Conservation (phyloP, 2,329 filamentous ascomycete species). For the Exophiala sideris region DNA sequence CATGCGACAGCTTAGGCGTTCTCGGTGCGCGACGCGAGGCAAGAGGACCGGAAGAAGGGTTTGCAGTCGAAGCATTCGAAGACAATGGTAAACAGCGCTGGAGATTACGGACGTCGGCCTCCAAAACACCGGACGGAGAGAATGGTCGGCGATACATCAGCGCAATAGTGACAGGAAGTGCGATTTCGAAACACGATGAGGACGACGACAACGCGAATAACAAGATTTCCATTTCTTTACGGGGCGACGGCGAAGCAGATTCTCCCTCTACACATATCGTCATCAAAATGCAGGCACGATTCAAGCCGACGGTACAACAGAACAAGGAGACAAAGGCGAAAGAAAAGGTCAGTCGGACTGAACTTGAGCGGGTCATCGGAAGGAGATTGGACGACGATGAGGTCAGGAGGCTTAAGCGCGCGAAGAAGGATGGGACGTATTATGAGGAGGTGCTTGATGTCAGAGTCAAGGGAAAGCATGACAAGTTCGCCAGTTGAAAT, state of each 20-base stretch:
- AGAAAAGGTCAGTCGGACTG: conserved; percentile 80
- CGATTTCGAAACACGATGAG: conserved; percentile 2
- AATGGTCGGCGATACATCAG: conserved; percentile 17
- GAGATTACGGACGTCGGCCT: conserved; percentile 17
- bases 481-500: conserved; percentile 62
- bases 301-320: conserved; percentile 79
- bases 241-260: conserved; percentile 24
- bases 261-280: conserved; percentile 33
- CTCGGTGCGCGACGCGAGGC: conserved; percentile 28
- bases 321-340: conserved; percentile 77
- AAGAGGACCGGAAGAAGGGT: conserved; percentile 32
- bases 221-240: conserved; percentile 24
- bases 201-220: conserved; percentile 11
- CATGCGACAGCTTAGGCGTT: conserved; percentile 26
- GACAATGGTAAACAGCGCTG: conserved; percentile 11
- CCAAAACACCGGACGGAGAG: conserved; percentile 13
- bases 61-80: conserved; percentile 16
- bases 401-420: conserved; percentile 76
- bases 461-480: conserved; percentile 88
- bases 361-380: conserved; percentile 78
- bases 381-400: conserved; percentile 78
- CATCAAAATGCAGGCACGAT: conserved; percentile 90
- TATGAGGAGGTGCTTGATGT: conserved; percentile 82
- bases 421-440: conserved; percentile 81
- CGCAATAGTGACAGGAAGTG: conserved; percentile 3